Conservation (phyloP, 257 asterid species). For the Scutellaria baicalensis region DNA sequence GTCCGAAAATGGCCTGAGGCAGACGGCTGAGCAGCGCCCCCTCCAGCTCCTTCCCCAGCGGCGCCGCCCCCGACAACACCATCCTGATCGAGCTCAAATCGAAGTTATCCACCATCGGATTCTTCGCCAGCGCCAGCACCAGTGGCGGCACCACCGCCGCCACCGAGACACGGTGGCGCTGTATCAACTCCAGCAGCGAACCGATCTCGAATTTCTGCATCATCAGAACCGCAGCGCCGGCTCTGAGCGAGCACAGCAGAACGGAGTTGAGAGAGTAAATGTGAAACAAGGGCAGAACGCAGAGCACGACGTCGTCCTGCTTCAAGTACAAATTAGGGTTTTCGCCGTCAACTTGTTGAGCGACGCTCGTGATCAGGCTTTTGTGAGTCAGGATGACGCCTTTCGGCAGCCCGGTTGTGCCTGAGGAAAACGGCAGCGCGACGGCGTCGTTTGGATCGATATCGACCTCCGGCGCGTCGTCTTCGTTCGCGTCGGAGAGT, state of each 20-base stretch:
- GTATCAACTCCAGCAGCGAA: conserved; percentile 51
- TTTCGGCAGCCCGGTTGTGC: conserved; percentile 77
- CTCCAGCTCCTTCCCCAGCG: conserved; percentile 81
- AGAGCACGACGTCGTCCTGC: conserved; percentile 49
- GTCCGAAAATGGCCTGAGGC: conserved; percentile 85
- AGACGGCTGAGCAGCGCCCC: conserved; percentile 48
- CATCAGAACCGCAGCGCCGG: conserved; percentile 53
- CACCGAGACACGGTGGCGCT: conserved; percentile 56
- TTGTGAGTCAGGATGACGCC: conserved; percentile 74
- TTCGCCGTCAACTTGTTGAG: conserved; percentile 79
- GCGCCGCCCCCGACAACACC: conserved; percentile 86
- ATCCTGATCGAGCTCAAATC: conserved; percentile 61
- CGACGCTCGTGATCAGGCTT: conserved; percentile 64
- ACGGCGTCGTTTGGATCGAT: conserved; percentile 55
- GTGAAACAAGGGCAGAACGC: conserved; percentile 74
- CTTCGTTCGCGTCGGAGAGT: conserved; percentile 34
- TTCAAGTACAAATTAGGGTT: conserved; percentile 62
- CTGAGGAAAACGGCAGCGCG: conserved; percentile 75
- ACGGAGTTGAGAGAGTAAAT: conserved; percentile 61
- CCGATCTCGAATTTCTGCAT: conserved; percentile 76
- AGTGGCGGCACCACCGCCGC: conserved; percentile 88
- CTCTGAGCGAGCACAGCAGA: conserved; percentile 55
- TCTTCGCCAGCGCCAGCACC: conserved; percentile 72
- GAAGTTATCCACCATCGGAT: conserved; percentile 52
- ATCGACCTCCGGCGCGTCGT: conserved; percentile 22